Base-by-base conservation (phyloP, 768 basidiomycete genomes). In the Hericium rajendrae region DNA sequence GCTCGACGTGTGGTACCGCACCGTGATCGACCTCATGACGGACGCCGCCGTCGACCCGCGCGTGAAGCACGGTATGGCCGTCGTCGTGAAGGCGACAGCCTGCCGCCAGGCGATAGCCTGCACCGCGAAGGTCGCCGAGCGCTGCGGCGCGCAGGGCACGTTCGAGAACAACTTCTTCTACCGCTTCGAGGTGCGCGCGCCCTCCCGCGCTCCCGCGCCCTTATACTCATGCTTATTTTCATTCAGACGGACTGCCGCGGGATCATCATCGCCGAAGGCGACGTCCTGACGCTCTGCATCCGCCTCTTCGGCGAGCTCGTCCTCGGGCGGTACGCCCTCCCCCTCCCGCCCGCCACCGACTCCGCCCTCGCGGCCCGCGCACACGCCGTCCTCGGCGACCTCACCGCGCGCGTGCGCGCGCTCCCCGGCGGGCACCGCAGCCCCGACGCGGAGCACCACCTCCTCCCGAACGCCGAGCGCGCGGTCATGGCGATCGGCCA, bases 191-290 rank as follows among this genome's bases (percentile, higher is more conserved):
- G 46, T 37, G 32, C 11, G 5, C 11, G 5, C 24, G 13, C 18
- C 20, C 11, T 18, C 46, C 28, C n/a, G 4, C 28, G 32, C 15
- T 16, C 20, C 20, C 6, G 28, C 18, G 6, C 22, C 22, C 22
- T 22, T 22, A 32, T 8, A 4, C 28, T 32, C 5, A 22, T 22
- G 15, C 43, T 53, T 9, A 59, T 37, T 15, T 10, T 11, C 37
- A 38, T 6, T 11, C 22, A 57, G 40, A 39, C 56, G 13, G 56
- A 57, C 39, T 6, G 38, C 24, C 43, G 55, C 12, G 53, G 53
- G 5, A 39, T 56, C 38, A 51, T 62, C n/a, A 67, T 69, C 20
- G 56, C 58, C 2, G 64, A 68, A 40, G 65, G 65, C 40, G 66
- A 68, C 51, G 54, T 63, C 18, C 63, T 69, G 11, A 61, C 53